phyloP scores from a whole-genome alignment of 306 rosid species.

The Rosa multiflora region DNA sequence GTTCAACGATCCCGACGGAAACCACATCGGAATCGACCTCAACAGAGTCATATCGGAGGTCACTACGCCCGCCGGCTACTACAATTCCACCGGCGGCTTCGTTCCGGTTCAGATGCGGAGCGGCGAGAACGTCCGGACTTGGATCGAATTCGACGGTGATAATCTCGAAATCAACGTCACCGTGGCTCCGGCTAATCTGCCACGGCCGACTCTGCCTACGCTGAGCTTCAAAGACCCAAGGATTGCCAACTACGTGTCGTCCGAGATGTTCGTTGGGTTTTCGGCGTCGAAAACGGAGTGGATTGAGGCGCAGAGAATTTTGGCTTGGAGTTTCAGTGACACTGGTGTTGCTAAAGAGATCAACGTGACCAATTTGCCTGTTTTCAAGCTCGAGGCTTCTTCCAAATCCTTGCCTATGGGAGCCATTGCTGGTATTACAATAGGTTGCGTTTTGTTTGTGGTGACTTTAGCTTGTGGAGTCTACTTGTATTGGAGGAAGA shows the following conservation, averaged over 20 bases:
- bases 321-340: conserved; percentile 93
- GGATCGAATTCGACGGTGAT: conserved; percentile 77
- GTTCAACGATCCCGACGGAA: conserved; percentile 66
- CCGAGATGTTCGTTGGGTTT: conserved; percentile 82
- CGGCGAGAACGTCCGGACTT: conserved; percentile 66
- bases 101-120: conserved; percentile 58
- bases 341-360: conserved; percentile 56
- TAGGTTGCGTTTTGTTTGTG: conserved; percentile 43
- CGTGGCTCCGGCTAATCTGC: conserved; percentile 52
- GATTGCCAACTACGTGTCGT: conserved; percentile 58
- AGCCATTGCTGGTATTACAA: conserved; percentile 52
- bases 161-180: conserved; percentile 57
- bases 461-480: conserved; percentile 21
- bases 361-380: conserved; percentile 56
- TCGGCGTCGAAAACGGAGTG: conserved; percentile 77
- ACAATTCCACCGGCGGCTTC: conserved; percentile 46
- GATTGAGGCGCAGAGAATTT: conserved; percentile 71
- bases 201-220: conserved; percentile 59
- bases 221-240: conserved; percentile 38
- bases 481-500: conserved; percentile 51
- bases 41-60: conserved; percentile 34
- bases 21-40: conserved; percentile 81
- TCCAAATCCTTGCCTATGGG: conserved; percentile 45
- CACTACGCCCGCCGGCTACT: conserved; percentile 50
- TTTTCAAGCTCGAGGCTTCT: conserved; percentile 34